phyloP scores from a whole-genome alignment of 2,329 filamentous ascomycete species.

The Xylaria sp. region DNA sequence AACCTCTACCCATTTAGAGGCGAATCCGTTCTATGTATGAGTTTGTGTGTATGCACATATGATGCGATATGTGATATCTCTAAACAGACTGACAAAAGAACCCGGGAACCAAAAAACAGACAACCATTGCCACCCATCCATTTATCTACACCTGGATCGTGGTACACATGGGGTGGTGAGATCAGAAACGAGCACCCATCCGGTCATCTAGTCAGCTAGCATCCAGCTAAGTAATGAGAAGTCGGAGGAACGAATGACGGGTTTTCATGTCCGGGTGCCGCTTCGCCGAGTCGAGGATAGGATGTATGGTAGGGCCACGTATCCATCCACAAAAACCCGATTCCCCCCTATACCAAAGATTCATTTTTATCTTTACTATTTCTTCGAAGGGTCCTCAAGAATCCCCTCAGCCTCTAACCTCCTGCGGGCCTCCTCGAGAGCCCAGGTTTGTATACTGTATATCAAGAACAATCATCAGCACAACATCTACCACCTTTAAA shows the following conservation, averaged over 20 bases:
- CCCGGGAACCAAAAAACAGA: not conserved
- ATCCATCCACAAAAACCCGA: not conserved
- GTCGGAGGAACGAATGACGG: not conserved
- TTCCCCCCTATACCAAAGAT: not conserved
- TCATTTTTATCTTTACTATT: conserved; percentile 52
- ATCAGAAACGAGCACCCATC: not conserved
- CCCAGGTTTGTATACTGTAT: conserved; percentile 96
- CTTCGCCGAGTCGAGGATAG: not conserved
- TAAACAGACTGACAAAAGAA: conserved; percentile 22
- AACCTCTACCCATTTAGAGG: conserved; percentile 15
- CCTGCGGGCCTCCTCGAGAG: conserved; percentile 93
- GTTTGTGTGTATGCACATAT: conserved; percentile 8
- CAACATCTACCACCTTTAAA: not conserved
- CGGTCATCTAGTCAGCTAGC: not conserved
- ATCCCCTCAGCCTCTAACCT: conserved; percentile 96
- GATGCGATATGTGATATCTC: conserved; percentile 22
- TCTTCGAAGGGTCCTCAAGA: conserved; percentile 79
- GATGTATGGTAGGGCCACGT: not conserved
- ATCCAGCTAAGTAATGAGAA: not conserved
- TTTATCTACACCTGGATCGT: not conserved
- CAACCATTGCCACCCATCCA: not conserved
- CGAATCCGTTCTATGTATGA: conserved; percentile 30
- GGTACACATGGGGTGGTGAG: not conserved
- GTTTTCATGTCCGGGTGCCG: conserved; percentile 5
- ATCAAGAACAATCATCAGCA: not conserved